Conservation (phyloP, 176 grass and related monocot species). For the Pharus latifolius region DNA sequence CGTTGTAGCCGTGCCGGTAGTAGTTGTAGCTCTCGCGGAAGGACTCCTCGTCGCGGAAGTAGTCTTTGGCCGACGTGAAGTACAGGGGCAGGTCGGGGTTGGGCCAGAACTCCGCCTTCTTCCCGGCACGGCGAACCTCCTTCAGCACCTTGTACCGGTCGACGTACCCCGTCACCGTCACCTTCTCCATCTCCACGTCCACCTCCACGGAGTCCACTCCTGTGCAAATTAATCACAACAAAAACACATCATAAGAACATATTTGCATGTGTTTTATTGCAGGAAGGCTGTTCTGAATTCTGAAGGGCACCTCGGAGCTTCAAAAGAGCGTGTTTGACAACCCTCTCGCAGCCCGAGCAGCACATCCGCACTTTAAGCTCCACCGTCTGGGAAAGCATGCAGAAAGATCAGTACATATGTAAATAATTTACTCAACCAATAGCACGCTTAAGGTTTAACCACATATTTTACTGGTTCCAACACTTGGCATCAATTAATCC, state of each 20-base stretch:
- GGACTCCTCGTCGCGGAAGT: slow-evolving; percentile 88
- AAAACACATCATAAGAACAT: neutral
- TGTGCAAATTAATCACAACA: neutral
- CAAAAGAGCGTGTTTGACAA: slow-evolving; percentile 67
- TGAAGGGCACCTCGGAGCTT: slow-evolving; percentile 41
- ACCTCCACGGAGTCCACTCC: slow-evolving; percentile 82
- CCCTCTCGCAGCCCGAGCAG: slow-evolving; percentile 79
- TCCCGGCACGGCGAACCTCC: slow-evolving; percentile 81
- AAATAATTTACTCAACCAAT: neutral
- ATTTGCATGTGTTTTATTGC: neutral
- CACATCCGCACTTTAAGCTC: slow-evolving; percentile 99
- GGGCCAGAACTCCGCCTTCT: slow-evolving; percentile 98
- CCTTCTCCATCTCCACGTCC: slow-evolving; percentile 89
- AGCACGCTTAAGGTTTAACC: neutral
- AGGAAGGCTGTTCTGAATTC: neutral
- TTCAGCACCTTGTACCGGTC: slow-evolving; percentile 78
- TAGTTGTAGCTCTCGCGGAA: slow-evolving; percentile 91
- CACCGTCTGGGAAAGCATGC: slow-evolving; percentile 41
- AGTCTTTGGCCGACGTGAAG: slow-evolving; percentile 76
- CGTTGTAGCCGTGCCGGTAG: slow-evolving; percentile 88
- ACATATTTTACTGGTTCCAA: slow-evolving; percentile 13
- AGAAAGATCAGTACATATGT: neutral
- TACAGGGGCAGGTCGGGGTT: slow-evolving; percentile 62
- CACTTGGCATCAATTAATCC: neutral
- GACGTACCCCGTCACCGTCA: slow-evolving; percentile 94